phyloP scores from a whole-genome alignment of 345 rosid genomes.

The Iberis pinnata region DNA sequence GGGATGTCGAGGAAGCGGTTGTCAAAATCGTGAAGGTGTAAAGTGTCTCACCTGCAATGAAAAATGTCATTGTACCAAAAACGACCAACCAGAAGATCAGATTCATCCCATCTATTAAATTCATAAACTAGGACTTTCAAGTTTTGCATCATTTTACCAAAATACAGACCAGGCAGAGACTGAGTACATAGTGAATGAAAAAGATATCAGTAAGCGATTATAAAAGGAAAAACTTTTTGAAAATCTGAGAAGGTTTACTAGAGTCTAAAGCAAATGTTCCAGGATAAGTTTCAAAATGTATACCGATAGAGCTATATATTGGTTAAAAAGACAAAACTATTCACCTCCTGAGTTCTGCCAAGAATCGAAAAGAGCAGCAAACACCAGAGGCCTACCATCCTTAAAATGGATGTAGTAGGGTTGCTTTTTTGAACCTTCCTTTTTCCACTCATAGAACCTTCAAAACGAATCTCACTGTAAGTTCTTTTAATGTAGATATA shows the following conservation, averaged over 20 bases:
- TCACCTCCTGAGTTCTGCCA: conserved; percentile 79
- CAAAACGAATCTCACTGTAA: conserved; percentile 2
- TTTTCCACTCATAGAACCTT: conserved; percentile 98
- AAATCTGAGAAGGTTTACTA: not conserved
- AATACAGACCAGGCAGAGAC: too few relatives aligned
- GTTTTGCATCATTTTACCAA: not conserved
- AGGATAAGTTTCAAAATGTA: not conserved
- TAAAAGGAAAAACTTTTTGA: not conserved
- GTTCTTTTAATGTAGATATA: not conserved
- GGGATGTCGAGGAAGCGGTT: conserved; percentile 58
- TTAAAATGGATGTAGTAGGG: conserved; percentile 82
- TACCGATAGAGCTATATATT: not conserved
- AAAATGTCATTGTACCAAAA: not conserved
- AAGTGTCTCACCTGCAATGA: conserved; percentile 61
- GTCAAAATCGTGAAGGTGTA: conserved; percentile 74
- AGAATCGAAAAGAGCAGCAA: conserved; percentile 84
- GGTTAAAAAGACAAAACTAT: not conserved
- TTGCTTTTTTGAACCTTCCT: conserved; percentile 82
- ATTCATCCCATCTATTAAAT: too few relatives aligned
- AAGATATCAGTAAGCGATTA: too few relatives aligned
- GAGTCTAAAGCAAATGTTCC: not conserved
- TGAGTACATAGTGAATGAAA: too few relatives aligned
- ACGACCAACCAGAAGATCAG: not conserved
- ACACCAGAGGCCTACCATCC: conserved; percentile 76
- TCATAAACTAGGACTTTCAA: not conserved